Conservation (phyloP, 371 early-diverging fungal genomes). For the Mortierella sp. region DNA sequence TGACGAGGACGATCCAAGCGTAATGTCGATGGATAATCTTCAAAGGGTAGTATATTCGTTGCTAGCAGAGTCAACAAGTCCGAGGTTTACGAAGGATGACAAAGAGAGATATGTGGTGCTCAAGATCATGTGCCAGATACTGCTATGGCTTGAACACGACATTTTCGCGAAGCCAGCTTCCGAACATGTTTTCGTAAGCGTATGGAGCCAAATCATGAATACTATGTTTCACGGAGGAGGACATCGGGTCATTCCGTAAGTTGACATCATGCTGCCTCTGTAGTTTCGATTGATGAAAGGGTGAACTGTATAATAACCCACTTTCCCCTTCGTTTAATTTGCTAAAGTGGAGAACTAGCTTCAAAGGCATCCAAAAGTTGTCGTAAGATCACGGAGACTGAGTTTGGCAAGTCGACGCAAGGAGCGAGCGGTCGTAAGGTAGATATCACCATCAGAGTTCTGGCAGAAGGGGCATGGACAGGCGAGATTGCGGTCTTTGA, state of each 20-base stretch:
- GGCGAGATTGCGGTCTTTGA: no score
- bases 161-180: conserved; percentile 7
- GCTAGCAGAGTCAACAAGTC: background rate
- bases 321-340: no score
- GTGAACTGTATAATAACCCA: no score
- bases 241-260: conserved; percentile 31
- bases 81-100: no score
- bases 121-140: background rate
- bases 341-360: no score
- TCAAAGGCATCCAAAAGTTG: no score
- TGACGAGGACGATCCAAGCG: background rate
- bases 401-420: no score
- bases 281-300: no score
- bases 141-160: background rate
- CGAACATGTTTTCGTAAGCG: conserved; percentile 29
- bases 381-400: no score
- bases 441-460: no score
- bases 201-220: conserved; percentile 20
- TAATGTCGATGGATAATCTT: background rate
- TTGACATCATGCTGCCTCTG: background rate
- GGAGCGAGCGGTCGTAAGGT: no score
- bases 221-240: conserved; percentile 12
- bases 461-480: no score
- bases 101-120: background rate
- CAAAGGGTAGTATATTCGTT: background rate